Evolutionary conservation across 768 basidiomycete genomes (phyloP), one percentile per base, ranked within the genome.

Genomic region (Lentinula aciculospora): DNA sequence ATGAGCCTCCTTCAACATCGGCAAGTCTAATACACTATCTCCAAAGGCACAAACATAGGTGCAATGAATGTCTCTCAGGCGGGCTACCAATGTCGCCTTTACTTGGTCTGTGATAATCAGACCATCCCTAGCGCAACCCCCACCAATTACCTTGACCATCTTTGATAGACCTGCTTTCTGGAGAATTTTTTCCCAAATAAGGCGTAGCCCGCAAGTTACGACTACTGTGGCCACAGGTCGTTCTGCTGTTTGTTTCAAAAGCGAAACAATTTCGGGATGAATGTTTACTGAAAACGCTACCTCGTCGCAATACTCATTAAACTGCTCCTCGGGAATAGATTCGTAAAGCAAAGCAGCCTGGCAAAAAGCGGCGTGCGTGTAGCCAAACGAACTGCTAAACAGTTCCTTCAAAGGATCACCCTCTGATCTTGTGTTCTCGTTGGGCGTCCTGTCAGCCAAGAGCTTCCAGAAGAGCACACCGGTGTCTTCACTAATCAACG

Each of bases 1-100:
- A 56, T 61, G 58, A 25, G 65, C 66, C 56, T 62, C 64, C 49
- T 61, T 61, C 55, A 67, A 39, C 66, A 67, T 67, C 7, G 61
- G 61, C 39, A 67, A 25, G 57, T 67, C 66, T 36, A 67, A 50
- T 10, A 45, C 45, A 45, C 66, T 67, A 54, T 67, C 66, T 25
- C 66, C 66, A 50, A 67, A 66, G 17, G 61, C 66, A 17, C 60
- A 63, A 44, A 63, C 65, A 59, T 53, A 60, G 51, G 54, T 61
- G 12, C 54, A 42, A 50, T 67, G 63, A 2, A 47, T 39, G 29
- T 64, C 56, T 53, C 57, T 56, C 45, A 67, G 27, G 7, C 63
- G 61, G 8, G 63, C 51, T 19, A 66, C 63, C 34, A 67, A 32
- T 7, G 58, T 34, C 28, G 59, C 56, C 40, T 67, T 67, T 1